phyloP scores from a whole-genome alignment of 805 yeast genomes.

The Candida maltosa region DNA sequence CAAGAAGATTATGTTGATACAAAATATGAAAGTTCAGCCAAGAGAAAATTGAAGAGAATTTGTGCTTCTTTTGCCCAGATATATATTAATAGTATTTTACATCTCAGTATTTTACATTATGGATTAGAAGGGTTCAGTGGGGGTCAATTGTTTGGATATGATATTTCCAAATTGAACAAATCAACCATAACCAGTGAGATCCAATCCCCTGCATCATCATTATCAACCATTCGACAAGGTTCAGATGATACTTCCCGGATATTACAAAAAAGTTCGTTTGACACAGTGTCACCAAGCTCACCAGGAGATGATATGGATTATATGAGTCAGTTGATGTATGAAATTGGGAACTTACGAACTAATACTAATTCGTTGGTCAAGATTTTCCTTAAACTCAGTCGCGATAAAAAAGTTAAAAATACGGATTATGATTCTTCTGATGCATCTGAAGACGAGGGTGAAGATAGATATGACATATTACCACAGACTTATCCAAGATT shows the following conservation, averaged over 20 bases:
- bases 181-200: conserved; percentile 13
- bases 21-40: conserved; percentile 44
- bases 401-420: conserved; percentile 25
- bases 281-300: not conserved
- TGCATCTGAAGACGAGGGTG: conserved; percentile 31
- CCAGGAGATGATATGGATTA: conserved; percentile 14
- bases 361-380: conserved; percentile 27
- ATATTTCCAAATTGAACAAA: conserved; percentile 23
- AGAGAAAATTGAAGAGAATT: conserved; percentile 48
- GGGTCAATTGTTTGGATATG: conserved; percentile 28
- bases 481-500: conserved; percentile 75
- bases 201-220: conserved; percentile 13
- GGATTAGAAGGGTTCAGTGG: conserved; percentile 18
- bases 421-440: conserved; percentile 39
- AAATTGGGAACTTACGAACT: conserved; percentile 32
- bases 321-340: conserved; percentile 36
- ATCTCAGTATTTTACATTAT: conserved; percentile 43
- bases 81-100: conserved; percentile 63
- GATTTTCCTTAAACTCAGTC: conserved; percentile 28
- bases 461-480: conserved; percentile 34
- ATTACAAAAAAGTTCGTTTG: conserved; percentile 4
- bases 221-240: conserved; percentile 13
- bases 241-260: conserved; percentile 1
- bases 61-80: conserved; percentile 58
- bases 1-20: conserved; percentile 48